Conservation (phyloP, 2,329 filamentous ascomycete genomes). For the Tolypocladium capitatum region DNA sequence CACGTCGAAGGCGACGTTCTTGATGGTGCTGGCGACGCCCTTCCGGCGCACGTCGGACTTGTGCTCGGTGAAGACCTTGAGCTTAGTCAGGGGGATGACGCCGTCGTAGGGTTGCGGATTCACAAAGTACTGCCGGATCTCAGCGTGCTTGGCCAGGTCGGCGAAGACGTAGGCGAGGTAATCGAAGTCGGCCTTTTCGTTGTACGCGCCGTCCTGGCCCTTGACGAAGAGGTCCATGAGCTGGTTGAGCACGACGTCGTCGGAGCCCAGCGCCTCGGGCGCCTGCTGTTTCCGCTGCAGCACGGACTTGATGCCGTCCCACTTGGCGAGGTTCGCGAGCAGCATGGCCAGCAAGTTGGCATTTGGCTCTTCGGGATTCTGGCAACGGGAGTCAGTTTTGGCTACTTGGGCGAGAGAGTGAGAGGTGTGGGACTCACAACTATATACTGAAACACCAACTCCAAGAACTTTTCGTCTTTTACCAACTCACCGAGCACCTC, state of each 20-base stretch:
- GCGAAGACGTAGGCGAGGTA: slow-evolving; percentile 92
- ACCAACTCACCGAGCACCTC: slow-evolving; percentile 62
- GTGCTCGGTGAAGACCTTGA: slow-evolving; percentile 91
- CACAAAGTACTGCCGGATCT: slow-evolving; percentile 64
- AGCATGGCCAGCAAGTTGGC: slow-evolving; percentile 84
- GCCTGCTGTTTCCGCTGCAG: slow-evolving; percentile 53
- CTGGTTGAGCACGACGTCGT: slow-evolving; percentile 70
- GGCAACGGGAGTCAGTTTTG: not conserved
- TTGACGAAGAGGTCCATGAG: slow-evolving; percentile 94
- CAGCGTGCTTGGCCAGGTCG: slow-evolving; percentile 71
- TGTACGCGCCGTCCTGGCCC: slow-evolving; percentile 69
- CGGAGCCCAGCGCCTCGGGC: slow-evolving; percentile 58
- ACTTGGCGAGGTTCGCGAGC: slow-evolving; percentile 81
- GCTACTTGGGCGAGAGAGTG: not conserved
- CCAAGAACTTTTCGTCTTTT: slow-evolving; percentile 69
- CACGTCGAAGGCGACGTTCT: slow-evolving; percentile 82
- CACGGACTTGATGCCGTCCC: slow-evolving; percentile 56
- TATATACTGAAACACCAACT: slow-evolving; percentile 57
- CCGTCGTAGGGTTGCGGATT: slow-evolving; percentile 61
- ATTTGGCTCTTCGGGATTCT: slow-evolving; percentile 64
- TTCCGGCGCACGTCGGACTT: slow-evolving; percentile 68
- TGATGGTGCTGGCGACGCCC: slow-evolving; percentile 93
- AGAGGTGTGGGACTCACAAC: slow-evolving; percentile 42
- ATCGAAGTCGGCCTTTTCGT: slow-evolving; percentile 76
- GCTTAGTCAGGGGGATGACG: slow-evolving; percentile 80